Base-by-base conservation (phyloP, 2,329 filamentous ascomycete species). In the Diatrype stigma region DNA sequence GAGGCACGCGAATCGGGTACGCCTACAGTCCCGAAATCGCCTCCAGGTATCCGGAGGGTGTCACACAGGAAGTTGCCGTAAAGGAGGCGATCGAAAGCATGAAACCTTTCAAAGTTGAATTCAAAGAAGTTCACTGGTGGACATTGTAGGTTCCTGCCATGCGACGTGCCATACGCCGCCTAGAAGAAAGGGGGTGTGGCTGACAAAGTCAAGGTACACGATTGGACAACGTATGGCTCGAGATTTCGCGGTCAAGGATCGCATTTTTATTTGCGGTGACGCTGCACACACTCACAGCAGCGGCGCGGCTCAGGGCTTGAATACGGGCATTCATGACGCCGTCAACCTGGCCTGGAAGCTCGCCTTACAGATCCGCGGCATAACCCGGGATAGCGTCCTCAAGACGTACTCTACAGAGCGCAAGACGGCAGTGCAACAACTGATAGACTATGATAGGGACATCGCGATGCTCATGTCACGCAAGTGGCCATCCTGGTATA, bases 161-260 rank as follows among this genome's bases (percentile, higher is more conserved):
- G 69, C 72, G 37, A 40, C 42, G 6, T 23, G 23, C n/a, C 34
- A 11, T 34, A 2, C 26, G 26, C 5, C 26, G 6, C 26, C 26
- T 5, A 30, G 26, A 34, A 40, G 8, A 16, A 42, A 17, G 12
- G 19, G 2, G 35, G 28, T 30, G 6, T 10, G 35, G 6, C 2
- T 30, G 26, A 30, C 10, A 10, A 30, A 30, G 26, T 30, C 51
- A 10, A 57, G 56, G 2, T 66, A 67, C 48, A 56, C 57, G 2
- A 63, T 84, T 32, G 80, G 80, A 2, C 81, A 84, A 63, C 74
- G 81, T 14, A 72, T 85, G 19, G 83, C 82, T 0, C 74, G 78
- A 34, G 70, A 72, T 28, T 86, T 86, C 64, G 77, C 81, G 55
- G 72, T 77, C 37, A 69, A 78, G n/a, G 64, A 75, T 47, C 74